Evolutionary conservation across 1,284 basidiomycete genomes (phyloP), one percentile per base, ranked within the genome.

Genomic region (Boletellus deceptivus): DNA sequence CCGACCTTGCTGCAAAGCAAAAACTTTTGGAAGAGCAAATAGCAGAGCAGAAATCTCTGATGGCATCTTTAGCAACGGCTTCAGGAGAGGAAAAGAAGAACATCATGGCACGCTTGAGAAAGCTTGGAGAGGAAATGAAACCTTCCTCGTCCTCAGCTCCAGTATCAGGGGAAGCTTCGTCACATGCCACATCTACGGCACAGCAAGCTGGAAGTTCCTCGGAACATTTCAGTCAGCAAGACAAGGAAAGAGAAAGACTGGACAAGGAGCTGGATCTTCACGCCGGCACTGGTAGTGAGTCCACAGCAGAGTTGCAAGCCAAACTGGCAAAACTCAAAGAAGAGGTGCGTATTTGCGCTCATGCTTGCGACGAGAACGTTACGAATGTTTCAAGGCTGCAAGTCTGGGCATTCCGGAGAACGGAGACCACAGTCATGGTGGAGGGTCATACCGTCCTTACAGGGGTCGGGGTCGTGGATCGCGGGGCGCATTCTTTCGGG

Each of bases 31-130:
- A 97, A 59, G 80, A 87, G 59, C 85, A 91, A 64, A 91, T 97
- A 56, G 80, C 86, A 0, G 93, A 96, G 72, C 94, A 96, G 70
- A 97, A 96, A 71, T 76, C 83, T 6, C 74, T 97, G 44, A 88
- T 97, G 80, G 80, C 79, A 20, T 82, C 84, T 40, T 73, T 94
- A 13, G 71, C 73, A 20, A 79, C 79, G 18, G 83, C 85, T 7
- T 77, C 84, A 16, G 66, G 78, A 0, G 79, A 84, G 36, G 90
- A 93, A 70, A 96, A 92, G 75, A 86, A 93, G 67, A 74, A 75
- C 37, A 85, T 93, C 50, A 86, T 95, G 80, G 75, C 76, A 6
- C 79, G 86, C 56, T 70, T 96, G 52, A 83, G 89, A 59, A 89
- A 88, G 67, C 72, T 96, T 29, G 83, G 80, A 27, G 85, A 89